phyloP scores from a whole-genome alignment of 345 rosid genomes.

The Fremontodendron californicum region DNA sequence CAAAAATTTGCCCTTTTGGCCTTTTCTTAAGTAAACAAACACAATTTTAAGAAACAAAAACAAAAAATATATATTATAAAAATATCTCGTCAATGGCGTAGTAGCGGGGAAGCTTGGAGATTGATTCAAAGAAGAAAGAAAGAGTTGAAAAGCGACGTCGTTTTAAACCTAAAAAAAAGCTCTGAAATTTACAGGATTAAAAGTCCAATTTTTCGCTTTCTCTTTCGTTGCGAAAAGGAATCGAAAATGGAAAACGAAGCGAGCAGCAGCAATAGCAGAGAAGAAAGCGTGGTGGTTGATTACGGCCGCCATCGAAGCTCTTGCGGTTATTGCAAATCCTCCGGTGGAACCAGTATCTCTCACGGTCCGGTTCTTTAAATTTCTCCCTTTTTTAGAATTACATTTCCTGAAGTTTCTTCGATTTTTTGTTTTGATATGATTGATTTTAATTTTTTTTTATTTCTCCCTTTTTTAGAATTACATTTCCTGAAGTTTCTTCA shows the following conservation, averaged over 20 bases:
- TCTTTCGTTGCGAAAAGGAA: slow-evolving; percentile 15
- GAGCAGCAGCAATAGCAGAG: slow-evolving; percentile 52
- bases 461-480: background rate
- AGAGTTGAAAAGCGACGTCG: background rate
- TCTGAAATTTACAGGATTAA: background rate
- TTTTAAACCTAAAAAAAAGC: background rate
- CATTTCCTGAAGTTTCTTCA: background rate
- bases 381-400: background rate
- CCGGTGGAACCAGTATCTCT: slow-evolving; percentile 44
- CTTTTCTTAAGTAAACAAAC: too few relatives aligned
- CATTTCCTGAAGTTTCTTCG: background rate
- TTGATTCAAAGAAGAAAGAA: background rate
- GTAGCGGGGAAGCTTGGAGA: background rate
- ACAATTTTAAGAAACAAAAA: too few relatives aligned
- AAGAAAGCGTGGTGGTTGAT: slow-evolving; percentile 60
- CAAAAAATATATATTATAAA: background rate
- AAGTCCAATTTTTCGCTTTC: background rate
- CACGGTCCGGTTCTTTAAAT: slow-evolving; percentile 48
- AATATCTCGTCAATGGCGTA: background rate
- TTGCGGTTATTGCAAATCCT: slow-evolving; percentile 77
- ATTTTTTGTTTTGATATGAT: background rate
- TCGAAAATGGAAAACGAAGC: slow-evolving; percentile 54
- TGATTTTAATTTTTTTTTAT: background rate
- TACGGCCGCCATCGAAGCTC: slow-evolving; percentile 43
- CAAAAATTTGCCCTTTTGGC: too few relatives aligned